phyloP scores from a whole-genome alignment of 345 rosid genomes.

The Leavenworthia alabamica region DNA sequence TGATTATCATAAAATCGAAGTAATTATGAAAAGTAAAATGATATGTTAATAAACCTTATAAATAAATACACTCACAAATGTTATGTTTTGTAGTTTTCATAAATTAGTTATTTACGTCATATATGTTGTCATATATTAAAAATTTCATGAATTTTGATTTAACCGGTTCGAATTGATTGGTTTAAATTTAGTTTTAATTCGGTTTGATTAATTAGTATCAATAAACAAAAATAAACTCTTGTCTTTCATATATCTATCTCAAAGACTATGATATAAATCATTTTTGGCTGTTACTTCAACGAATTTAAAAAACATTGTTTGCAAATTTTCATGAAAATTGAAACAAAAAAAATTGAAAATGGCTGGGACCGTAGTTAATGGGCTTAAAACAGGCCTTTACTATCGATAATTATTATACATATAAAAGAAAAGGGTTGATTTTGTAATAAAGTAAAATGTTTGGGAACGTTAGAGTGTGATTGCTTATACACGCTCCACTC shows the following conservation, averaged over 20 bases:
- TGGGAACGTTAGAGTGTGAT: constrained; percentile 10
- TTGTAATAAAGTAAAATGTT: constrained; percentile 21
- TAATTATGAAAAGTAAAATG: constrained; percentile 28
- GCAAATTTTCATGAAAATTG: background rate
- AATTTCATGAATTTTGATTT: background rate
- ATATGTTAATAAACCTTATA: constrained; percentile 22
- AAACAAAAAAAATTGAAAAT: too few species aligned
- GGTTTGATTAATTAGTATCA: too few species aligned
- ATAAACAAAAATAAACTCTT: background rate
- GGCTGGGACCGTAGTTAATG: background rate
- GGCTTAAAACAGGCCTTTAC: background rate
- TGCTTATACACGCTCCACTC: constrained; percentile 15
- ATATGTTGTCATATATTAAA: constrained; percentile 11
- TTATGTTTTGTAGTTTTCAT: background rate
- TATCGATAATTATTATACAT: background rate
- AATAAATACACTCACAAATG: constrained; percentile 23
- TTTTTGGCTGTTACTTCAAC: background rate
- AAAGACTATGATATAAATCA: background rate
- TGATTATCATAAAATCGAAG: constrained; percentile 26
- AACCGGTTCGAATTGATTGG: too few species aligned
- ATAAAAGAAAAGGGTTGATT: constrained; percentile 2
- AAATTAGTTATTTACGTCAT: constrained; percentile 12
- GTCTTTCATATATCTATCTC: background rate
- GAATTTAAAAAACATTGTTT: background rate
- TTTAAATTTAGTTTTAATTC: too few species aligned